Percentiles rank a stretch among this genome's conserved stretches.
These are phyloP conservation scores for Perkinsus chesapeaki DNA, from an alignment of 169 alveolate species.

Conservation along the genomic window DNA sequence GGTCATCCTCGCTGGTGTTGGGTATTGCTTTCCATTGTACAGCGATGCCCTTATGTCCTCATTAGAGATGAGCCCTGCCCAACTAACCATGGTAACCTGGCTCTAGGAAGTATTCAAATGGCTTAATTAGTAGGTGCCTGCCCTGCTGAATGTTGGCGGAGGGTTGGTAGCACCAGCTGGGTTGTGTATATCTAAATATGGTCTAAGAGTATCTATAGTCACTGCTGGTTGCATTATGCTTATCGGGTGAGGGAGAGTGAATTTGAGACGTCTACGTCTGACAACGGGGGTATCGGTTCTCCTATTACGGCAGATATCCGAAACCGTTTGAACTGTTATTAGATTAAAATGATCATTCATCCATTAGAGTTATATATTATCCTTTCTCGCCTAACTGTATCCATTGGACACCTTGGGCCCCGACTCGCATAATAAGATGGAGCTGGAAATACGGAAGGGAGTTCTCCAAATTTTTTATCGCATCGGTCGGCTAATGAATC, in stretches of 20 bases:
- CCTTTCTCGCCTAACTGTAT: too few species aligned
- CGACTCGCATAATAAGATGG: too few species aligned
- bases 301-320: too few species aligned
- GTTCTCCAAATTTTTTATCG: too few species aligned
- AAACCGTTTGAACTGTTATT: too few species aligned
- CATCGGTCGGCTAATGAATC: too few species aligned
- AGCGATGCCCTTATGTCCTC: not conserved
- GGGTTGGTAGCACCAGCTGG: not conserved
- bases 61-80: not conserved
- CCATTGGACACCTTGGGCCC: too few species aligned
- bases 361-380: too few species aligned
- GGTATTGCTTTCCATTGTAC: not conserved
- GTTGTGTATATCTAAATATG: not conserved
- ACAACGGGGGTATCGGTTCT: too few species aligned
- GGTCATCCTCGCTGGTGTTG: not conserved
- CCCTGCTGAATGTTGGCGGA: not conserved
- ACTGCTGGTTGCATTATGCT: not conserved
- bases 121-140: not conserved
- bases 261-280: not conserved
- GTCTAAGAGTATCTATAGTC: not conserved
- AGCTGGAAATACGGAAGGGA: too few species aligned
- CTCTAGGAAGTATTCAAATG: not conserved
- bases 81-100: not conserved
- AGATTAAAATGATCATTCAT: too few species aligned
- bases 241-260: not conserved